These are phyloP conservation scores for Amanita muscaria DNA, from an alignment of 768 basidiomycete species.

Conservation along the genomic window DNA sequence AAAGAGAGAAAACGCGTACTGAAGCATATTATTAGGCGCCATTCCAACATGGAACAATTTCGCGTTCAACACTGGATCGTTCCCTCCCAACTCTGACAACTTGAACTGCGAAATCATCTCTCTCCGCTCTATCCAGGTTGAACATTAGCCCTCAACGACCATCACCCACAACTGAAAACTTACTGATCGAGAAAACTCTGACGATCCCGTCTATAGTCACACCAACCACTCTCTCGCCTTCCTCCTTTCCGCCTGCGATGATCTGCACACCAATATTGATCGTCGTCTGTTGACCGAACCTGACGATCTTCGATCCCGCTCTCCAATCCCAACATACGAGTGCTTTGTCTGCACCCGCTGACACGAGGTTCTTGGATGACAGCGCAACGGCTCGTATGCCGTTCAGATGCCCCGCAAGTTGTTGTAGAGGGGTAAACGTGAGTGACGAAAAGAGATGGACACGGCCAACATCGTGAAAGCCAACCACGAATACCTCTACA, in stretches of 20 bases:
- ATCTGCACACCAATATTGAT: slow-evolving; percentile 88
- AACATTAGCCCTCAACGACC: no score
- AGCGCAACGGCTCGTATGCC: slow-evolving; percentile 87
- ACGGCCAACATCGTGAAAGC: slow-evolving; percentile 88
- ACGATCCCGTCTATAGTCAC: slow-evolving; percentile 92
- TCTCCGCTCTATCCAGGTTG: slow-evolving; percentile 34
- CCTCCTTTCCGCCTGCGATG: slow-evolving; percentile 39
- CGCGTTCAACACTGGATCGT: slow-evolving; percentile 56
- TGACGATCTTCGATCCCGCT: slow-evolving; percentile 77
- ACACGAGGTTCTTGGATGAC: slow-evolving; percentile 77
- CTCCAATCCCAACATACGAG: slow-evolving; percentile 90
- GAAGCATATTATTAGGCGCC: slow-evolving; percentile 82
- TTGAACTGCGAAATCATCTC: slow-evolving; percentile 94
- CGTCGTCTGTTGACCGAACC: slow-evolving; percentile 90
- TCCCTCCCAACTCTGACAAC: slow-evolving; percentile 63
- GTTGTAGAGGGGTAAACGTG: slow-evolving; percentile 77
- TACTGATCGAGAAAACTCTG: slow-evolving; percentile 84
- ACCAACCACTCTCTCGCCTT: slow-evolving; percentile 80
- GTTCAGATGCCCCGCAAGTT: slow-evolving; percentile 78
- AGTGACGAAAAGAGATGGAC: slow-evolving; percentile 84
- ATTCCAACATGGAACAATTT: slow-evolving; percentile 71
- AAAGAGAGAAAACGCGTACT: slow-evolving; percentile 33
- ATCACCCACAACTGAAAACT: no score
- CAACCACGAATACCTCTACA: slow-evolving; percentile 77
- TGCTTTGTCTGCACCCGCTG: slow-evolving; percentile 68